Conservation (phyloP, 1,284 basidiomycete species). For the Apiotrichum siamense region DNA sequence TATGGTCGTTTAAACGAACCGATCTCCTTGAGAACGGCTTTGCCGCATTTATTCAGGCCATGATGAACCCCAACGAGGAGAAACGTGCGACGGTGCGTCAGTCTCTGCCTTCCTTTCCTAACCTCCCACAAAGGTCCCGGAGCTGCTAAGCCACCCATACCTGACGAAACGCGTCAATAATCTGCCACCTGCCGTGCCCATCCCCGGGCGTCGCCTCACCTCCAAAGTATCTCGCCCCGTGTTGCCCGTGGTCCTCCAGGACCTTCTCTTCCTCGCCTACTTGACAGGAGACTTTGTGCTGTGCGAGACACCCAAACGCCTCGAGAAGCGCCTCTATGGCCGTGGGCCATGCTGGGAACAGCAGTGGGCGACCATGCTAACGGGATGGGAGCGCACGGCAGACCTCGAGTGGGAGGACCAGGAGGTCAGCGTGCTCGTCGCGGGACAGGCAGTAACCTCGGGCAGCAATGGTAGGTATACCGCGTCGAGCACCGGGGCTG, state of each 20-base stretch:
- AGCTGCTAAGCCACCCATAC: slow-evolving; percentile 38
- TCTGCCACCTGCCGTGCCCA: slow-evolving; percentile 7
- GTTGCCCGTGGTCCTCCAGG: slow-evolving; percentile 24
- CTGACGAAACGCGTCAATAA: slow-evolving; percentile 19
- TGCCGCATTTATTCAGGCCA: slow-evolving; percentile 30
- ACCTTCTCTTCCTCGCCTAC: slow-evolving; percentile 40
- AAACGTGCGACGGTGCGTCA: slow-evolving; percentile 29
- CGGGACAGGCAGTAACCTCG: slow-evolving; percentile 4
- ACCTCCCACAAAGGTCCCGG: slow-evolving; percentile 22
- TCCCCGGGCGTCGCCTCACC: slow-evolving; percentile 19
- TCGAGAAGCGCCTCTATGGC: slow-evolving; percentile 24
- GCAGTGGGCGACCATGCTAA: slow-evolving; percentile 34
- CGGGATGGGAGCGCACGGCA: slow-evolving; percentile 23
- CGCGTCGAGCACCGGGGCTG: neutral
- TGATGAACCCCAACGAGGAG: slow-evolving; percentile 32
- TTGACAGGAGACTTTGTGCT: slow-evolving; percentile 27
- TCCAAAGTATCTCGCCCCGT: slow-evolving; percentile 16
- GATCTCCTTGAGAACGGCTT: slow-evolving; percentile 7
- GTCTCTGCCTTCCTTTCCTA: neutral
- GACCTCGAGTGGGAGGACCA: slow-evolving; percentile 36
- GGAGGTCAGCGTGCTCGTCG: neutral
- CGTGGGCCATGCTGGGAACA: slow-evolving; percentile 40
- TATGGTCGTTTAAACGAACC: slow-evolving; percentile 19
- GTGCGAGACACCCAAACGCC: slow-evolving; percentile 25
- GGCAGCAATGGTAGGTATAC: neutral